Percentiles rank a stretch among this genome's conserved stretches.
Conservation (phyloP, 108 stramenopile genomes). For the Cyclotella sp. region DNA sequence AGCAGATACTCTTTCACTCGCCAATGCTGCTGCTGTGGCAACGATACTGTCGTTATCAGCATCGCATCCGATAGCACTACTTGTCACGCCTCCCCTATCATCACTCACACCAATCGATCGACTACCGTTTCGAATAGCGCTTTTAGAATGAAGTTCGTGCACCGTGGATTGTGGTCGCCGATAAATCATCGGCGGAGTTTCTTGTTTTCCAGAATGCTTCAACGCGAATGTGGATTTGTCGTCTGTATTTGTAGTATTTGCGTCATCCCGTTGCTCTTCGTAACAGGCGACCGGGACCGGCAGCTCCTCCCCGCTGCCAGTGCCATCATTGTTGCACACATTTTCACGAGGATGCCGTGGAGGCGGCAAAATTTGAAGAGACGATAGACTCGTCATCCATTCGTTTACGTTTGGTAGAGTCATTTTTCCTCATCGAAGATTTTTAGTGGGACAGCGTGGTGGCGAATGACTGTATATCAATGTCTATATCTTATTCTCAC, state of each 20-base stretch:
- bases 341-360: background rate
- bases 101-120: no score
- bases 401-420: constrained; percentile 14
- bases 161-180: no score
- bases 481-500: no score
- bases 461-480: background rate
- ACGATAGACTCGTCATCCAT: constrained; percentile 7
- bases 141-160: no score
- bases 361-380: constrained; percentile 14
- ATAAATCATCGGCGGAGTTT: no score
- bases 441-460: no score
- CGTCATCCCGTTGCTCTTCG: background rate
- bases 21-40: background rate
- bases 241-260: background rate
- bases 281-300: background rate
- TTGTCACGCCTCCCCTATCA: no score
- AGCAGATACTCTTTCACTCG: background rate
- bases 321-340: background rate
- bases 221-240: background rate
- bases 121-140: no score
- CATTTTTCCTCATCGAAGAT: background rate
- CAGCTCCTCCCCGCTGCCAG: background rate
- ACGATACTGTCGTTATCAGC: background rate
- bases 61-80: no score
- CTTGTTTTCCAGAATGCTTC: no score